Base-by-base conservation (phyloP, 495 filamentous ascomycete species). In the Aspergillus sparsus region DNA sequence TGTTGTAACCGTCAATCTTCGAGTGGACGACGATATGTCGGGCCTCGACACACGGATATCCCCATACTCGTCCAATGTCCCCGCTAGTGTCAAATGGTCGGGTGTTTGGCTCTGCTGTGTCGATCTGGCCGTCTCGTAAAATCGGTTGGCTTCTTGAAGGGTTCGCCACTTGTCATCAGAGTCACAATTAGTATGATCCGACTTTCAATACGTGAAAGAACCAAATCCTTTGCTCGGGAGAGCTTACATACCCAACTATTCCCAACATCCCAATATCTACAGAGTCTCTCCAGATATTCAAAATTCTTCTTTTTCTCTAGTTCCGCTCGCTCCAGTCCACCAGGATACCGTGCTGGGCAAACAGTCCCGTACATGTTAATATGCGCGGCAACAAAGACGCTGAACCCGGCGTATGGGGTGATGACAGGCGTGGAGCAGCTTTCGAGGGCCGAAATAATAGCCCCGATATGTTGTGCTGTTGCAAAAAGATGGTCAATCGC, bases 291-390 rank as follows among this genome's bases (percentile, higher is more conserved):
- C 2, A 79, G 68, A 34, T 79, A 79, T 11, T 58, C 49, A 6
- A 79, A 63, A 32, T 79, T 79, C 13, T 52, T 45, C 45, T 53
- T 63, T 52, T 75, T 79, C 41, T 76, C 76, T 18, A 64, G 56
- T 45, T 76, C 74, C 8, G 76, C 76, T n/a, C 72, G 58, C 35
- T 66, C 66, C 2, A 68, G 63, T 7, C 76, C 74, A 0, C 76
- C 76, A 0, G 76, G 76, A 41, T 79, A 79, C 11, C 68, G 66
- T 7, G 58, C 58, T 8, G 76, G 74, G 0, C 66, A 68, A 6
- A 79, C 69, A 0, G 76, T 75, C 12, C 74, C 76, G 63, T 79
- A 77, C 76, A 79, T 79, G 52, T 79, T 79, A 56, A 79, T 74
- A 42, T 79, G 76, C 7, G 72, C 76, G 6, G 74, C 72, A 6